phyloP scores from a whole-genome alignment of 495 filamentous ascomycete species.

The Daldinia caldariorum region DNA sequence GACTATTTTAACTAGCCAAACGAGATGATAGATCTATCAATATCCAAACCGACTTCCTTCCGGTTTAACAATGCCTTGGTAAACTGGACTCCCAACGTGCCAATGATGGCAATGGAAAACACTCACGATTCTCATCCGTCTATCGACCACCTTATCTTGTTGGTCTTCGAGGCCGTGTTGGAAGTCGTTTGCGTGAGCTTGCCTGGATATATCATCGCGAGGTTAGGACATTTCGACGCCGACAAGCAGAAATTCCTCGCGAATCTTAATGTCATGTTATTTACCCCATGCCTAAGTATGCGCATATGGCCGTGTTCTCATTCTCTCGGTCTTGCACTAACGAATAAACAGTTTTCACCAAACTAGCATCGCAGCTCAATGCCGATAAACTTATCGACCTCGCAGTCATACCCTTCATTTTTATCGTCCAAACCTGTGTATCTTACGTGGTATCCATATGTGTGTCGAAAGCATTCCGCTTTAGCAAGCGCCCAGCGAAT shows the following conservation, averaged over 20 bases:
- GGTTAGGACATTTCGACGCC: slow-evolving; percentile 89
- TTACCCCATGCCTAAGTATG: slow-evolving; percentile 96
- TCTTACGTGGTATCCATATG: slow-evolving; percentile 78
- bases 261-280: slow-evolving; percentile 91
- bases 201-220: slow-evolving; percentile 93
- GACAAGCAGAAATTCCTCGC: slow-evolving; percentile 95
- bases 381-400: slow-evolving; percentile 89
- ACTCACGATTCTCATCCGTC: slow-evolving; percentile 64
- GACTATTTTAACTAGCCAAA: not conserved
- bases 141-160: slow-evolving; percentile 77
- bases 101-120: slow-evolving; percentile 44
- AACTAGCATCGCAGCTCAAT: slow-evolving; percentile 93
- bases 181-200: slow-evolving; percentile 95
- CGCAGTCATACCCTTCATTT: slow-evolving; percentile 93
- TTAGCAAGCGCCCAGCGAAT: slow-evolving; percentile 85
- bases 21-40: slow-evolving; percentile 49
- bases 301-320: not conserved
- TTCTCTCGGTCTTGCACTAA: slow-evolving; percentile 19
- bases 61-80: slow-evolving; percentile 62
- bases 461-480: slow-evolving; percentile 77
- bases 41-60: slow-evolving; percentile 73
- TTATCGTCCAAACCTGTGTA: slow-evolving; percentile 83
- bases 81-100: slow-evolving; percentile 47
- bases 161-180: slow-evolving; percentile 95
- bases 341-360: slow-evolving; percentile 81